These are phyloP conservation scores for Mycoemilia scoparia DNA, from an alignment of 192 early-diverging fungal species.

Conservation along the genomic window DNA sequence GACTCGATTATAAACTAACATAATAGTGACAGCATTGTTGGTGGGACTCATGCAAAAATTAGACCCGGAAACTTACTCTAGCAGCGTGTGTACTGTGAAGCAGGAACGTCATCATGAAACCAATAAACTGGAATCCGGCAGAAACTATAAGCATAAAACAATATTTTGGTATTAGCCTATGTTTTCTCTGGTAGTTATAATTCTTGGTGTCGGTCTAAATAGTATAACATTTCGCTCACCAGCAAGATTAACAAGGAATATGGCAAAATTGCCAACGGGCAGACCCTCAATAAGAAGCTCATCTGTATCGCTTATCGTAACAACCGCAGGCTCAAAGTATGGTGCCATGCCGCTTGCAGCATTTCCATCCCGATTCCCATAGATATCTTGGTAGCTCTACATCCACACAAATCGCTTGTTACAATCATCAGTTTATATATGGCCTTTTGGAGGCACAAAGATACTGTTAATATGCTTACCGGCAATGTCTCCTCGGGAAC, in stretches of 20 bases:
- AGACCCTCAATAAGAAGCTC: constrained; percentile 79
- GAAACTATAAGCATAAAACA: constrained; percentile 42
- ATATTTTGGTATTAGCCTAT: background rate
- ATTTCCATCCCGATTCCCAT: constrained; percentile 49
- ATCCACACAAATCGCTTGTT: background rate
- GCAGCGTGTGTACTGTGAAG: constrained; percentile 81
- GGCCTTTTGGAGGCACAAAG: too few relatives aligned
- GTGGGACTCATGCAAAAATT: too few relatives aligned
- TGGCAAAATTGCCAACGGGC: constrained; percentile 62
- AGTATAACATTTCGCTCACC: constrained; percentile 28
- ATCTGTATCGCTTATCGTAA: constrained; percentile 58
- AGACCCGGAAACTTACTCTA: constrained; percentile 11
- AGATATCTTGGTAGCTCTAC: constrained; percentile 55
- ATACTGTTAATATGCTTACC: too few relatives aligned
- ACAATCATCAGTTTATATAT: too few relatives aligned
- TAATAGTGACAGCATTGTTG: too few relatives aligned
- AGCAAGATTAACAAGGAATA: constrained; percentile 67
- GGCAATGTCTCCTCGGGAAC: constrained; percentile 20
- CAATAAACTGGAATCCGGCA: constrained; percentile 59
- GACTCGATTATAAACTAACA: too few relatives aligned
- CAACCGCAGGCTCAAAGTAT: constrained; percentile 62
- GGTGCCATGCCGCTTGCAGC: constrained; percentile 35
- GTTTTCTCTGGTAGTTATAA: background rate
- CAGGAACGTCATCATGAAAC: constrained; percentile 82
- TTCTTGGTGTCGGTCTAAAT: constrained; percentile 1